Evolutionary conservation across 768 basidiomycete genomes (phyloP).

Genomic region (Ramaria rubella): DNA sequence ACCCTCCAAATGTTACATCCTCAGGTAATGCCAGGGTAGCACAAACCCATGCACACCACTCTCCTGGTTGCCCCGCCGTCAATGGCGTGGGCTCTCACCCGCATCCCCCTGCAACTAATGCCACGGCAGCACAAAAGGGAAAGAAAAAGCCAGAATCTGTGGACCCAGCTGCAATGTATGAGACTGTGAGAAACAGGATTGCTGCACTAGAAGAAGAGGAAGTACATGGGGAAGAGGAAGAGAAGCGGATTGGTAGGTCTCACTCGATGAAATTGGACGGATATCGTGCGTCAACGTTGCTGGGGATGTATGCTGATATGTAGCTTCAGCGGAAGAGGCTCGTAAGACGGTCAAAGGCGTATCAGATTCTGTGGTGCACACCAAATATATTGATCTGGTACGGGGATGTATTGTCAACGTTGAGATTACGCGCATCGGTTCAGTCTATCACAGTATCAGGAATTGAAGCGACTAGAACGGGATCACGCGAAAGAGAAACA

Average conservation of each 20-base stretch:
- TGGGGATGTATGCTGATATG: slow-evolving; percentile 16
- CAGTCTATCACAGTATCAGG: slow-evolving; percentile 60
- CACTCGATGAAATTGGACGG: background rate
- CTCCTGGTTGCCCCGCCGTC: slow-evolving; percentile 4
- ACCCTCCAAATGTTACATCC: slow-evolving; percentile 8
- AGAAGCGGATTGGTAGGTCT: slow-evolving; percentile 61
- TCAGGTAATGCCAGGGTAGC: background rate
- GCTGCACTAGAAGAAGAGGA: slow-evolving; percentile 86
- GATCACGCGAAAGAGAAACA: slow-evolving; percentile 91
- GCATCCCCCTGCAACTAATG: slow-evolving; percentile 21
- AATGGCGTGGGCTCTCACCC: slow-evolving; percentile 12
- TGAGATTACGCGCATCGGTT: slow-evolving; percentile 10
- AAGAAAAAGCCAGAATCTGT: slow-evolving; percentile 76
- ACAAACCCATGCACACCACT: background rate
- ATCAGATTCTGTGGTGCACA: slow-evolving; percentile 75
- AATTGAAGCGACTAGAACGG: slow-evolving; percentile 78
- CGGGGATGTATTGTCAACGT: slow-evolving; percentile 22
- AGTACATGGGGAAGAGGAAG: slow-evolving; percentile 82
- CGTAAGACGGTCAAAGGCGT: slow-evolving; percentile 79
- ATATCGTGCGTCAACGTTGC: slow-evolving; percentile 8
- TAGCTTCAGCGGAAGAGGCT: slow-evolving; percentile 70
- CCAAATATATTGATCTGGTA: slow-evolving; percentile 86
- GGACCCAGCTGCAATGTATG: slow-evolving; percentile 83
- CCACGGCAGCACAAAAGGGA: slow-evolving; percentile 39
- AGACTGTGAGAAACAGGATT: slow-evolving; percentile 81